Base-by-base conservation (phyloP, 1,284 basidiomycete species). In the Rhodotorula sp. region DNA sequence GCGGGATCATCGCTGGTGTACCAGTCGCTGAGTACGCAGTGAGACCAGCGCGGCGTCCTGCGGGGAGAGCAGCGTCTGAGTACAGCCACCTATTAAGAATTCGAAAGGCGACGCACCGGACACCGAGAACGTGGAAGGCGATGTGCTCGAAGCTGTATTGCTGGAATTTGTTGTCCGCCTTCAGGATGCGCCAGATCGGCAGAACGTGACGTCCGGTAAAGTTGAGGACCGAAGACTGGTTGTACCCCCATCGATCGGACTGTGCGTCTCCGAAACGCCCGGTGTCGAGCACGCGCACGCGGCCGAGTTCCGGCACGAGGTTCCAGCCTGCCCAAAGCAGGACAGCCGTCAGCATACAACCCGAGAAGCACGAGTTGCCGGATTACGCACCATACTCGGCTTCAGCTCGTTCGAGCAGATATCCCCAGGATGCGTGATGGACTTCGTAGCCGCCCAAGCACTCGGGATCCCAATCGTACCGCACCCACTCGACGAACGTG, bases 381-480 rank as follows among this genome's bases (percentile, higher is more conserved):
- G 12, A 38, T 1, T 12, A 38, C 67, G 60, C 18, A 76, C 74
- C 59, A 43, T 45, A 54, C 2, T 16, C 66, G 70, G 81, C 80
- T 45, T 79, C 62, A 0, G 88, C 89, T 60, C 95, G 85, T n/a
- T 87, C 86, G 64, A 85, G 83, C 1, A 97, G 81, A 81, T 94
- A 98, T 0, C 94, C 94, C 95, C 95, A 99, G 2, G 91, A 93
- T 0, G 86, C 84, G 23, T 85, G 85, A 79, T 97, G 92, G 19
- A 97, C 85, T 76, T 99, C 95, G 91, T 93, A 98, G 15, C 95
- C 95, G 0, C 88, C 86, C 3, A 99, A 80, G 57, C 97, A 89
- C 79, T 99, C 95, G 0, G 95, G 95, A 81, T 99, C 93, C 78
- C 91, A 83, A 0, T 88, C 86, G 34, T 88, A 81, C 18, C 63